Conservation (phyloP, 441 rosid species). For the Jatropha podagrica region DNA sequence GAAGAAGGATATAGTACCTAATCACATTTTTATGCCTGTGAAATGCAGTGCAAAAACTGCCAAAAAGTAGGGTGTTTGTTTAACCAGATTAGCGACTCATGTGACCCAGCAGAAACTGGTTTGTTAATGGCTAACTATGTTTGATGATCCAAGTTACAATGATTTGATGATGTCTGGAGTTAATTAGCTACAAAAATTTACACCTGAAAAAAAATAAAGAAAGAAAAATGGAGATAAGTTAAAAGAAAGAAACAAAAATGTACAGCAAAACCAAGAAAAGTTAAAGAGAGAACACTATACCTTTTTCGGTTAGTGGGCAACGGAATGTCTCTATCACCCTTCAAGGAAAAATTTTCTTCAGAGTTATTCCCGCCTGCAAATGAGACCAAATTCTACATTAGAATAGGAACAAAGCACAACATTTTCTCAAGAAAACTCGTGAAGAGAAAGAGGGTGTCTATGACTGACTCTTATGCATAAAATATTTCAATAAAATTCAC, state of each 20-base stretch:
- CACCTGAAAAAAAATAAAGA: conserved; percentile 44
- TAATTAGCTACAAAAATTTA: conserved; percentile 43
- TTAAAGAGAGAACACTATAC: conserved; percentile 40
- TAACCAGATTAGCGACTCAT: conserved; percentile 24
- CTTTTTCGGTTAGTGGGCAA: conserved; percentile 60
- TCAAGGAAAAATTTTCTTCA: conserved; percentile 38
- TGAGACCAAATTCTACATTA: conserved; percentile 40
- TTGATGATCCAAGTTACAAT: conserved; percentile 22
- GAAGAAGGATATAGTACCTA: conserved; percentile 35
- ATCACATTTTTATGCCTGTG: conserved; percentile 23
- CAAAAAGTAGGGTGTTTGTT: conserved; percentile 21
- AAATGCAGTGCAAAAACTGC: conserved; percentile 17
- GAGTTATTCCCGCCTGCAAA: conserved; percentile 56
- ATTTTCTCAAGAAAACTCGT: conserved; percentile 25
- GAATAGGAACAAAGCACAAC: conserved; percentile 29
- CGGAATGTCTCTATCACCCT: conserved; percentile 64
- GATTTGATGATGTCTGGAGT: conserved; percentile 35
- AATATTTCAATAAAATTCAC: conserved; percentile 22
- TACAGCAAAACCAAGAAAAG: conserved; percentile 32
- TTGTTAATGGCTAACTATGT: conserved; percentile 21
- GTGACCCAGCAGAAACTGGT: conserved; percentile 22
- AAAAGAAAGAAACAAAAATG: conserved; percentile 29
- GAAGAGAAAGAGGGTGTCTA: conserved; percentile 18
- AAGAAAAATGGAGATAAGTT: conserved; percentile 20
- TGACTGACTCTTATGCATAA: background rate